Percentiles rank a stretch among this genome's conserved stretches.
phyloP scores from a whole-genome alignment of 805 yeast genomes.

The Ogataea philodendri region DNA sequence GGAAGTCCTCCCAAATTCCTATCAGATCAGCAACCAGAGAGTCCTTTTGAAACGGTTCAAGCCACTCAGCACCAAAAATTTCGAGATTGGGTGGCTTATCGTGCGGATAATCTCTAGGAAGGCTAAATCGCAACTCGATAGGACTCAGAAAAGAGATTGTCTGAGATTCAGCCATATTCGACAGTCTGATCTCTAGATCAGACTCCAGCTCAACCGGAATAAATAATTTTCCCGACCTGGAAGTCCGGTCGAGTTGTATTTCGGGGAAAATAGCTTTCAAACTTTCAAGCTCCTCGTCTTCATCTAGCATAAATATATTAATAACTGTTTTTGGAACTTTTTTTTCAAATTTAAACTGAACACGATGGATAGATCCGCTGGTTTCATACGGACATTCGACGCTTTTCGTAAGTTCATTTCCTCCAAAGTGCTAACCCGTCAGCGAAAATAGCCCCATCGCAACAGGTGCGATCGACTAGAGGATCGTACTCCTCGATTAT shows the following conservation, averaged over 20 bases:
- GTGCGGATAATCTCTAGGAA: slow-evolving; percentile 39
- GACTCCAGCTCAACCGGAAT: slow-evolving; percentile 30
- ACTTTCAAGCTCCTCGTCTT: slow-evolving; percentile 40
- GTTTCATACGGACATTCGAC: slow-evolving; percentile 51
- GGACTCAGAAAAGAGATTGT: slow-evolving; percentile 31
- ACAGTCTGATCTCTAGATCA: slow-evolving; percentile 23
- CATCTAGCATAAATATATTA: slow-evolving; percentile 12
- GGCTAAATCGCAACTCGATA: slow-evolving; percentile 28
- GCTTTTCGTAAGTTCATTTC: slow-evolving; percentile 58
- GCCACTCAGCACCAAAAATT: slow-evolving; percentile 30
- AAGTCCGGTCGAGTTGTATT: slow-evolving; percentile 11
- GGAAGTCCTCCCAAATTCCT: slow-evolving; percentile 35
- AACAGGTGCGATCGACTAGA: slow-evolving; percentile 67
- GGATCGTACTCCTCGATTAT: slow-evolving; percentile 74
- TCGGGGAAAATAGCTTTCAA: slow-evolving; percentile 44
- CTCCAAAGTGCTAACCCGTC: not conserved
- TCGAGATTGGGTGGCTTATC: slow-evolving; percentile 29
- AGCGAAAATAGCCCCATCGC: slow-evolving; percentile 70
- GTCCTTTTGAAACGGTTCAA: slow-evolving; percentile 23
- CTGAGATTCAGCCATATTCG: slow-evolving; percentile 8
- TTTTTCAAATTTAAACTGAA: slow-evolving; percentile 5
- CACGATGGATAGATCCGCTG: slow-evolving; percentile 26
- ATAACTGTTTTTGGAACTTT: not conserved
- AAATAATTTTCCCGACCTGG: slow-evolving; percentile 27
- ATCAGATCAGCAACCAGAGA: slow-evolving; percentile 23